A percentile compares a stretch with the other conserved stretches of the same genome.
phyloP scores from a whole-genome alignment of 306 rosid genomes.

The Gynostemma pentaphyllum region DNA sequence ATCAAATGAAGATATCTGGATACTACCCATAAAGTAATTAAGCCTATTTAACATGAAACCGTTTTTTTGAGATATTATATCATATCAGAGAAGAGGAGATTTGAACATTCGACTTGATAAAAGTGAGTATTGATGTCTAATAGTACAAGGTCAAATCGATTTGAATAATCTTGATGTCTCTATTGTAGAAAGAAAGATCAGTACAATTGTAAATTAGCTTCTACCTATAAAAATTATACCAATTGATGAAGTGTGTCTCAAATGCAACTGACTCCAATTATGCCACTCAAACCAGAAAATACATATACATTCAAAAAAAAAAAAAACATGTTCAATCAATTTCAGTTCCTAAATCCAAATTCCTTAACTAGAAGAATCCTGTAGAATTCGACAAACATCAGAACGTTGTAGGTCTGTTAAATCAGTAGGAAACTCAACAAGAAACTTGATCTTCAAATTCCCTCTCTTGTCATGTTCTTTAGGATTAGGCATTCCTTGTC shows the following conservation, averaged over 20 bases:
- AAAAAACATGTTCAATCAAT: not conserved
- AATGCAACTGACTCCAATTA: not conserved
- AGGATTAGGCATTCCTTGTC: slow-evolving; percentile 61
- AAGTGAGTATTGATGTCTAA: too few relatives aligned
- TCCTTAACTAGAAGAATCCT: not conserved
- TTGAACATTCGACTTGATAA: too few relatives aligned
- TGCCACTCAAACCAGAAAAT: not conserved
- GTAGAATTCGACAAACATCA: slow-evolving; percentile 39
- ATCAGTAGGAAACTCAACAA: slow-evolving; percentile 48
- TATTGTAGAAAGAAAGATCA: not conserved
- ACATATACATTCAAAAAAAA: not conserved
- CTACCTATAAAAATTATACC: not conserved
- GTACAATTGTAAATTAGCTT: too few relatives aligned
- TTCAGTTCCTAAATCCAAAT: not conserved
- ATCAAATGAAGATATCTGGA: too few relatives aligned
- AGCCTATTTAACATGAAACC: too few relatives aligned
- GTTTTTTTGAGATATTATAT: too few relatives aligned
- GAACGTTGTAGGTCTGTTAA: slow-evolving; percentile 45
- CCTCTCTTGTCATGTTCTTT: slow-evolving; percentile 45
- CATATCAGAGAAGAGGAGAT: too few relatives aligned
- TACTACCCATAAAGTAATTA: too few relatives aligned
- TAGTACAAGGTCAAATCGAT: too few relatives aligned
- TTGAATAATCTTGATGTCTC: too few relatives aligned
- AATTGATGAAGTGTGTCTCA: not conserved
- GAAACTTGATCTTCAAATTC: slow-evolving; percentile 40